These are phyloP conservation scores for Cronartium quercuum DNA, from an alignment of 1,284 basidiomycete genomes.

Conservation along the genomic window DNA sequence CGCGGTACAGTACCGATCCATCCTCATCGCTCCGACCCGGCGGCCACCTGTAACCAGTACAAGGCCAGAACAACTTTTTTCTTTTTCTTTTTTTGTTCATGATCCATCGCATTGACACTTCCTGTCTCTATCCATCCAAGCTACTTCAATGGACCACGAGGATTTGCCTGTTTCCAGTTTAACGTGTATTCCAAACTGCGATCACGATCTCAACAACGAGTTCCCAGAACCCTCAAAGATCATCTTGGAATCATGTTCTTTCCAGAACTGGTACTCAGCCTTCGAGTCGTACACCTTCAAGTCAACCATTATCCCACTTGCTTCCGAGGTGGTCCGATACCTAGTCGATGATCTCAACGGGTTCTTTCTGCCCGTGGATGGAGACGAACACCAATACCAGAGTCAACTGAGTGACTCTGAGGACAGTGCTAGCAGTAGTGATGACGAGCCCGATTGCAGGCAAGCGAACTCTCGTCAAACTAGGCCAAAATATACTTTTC, in stretches of 20 bases:
- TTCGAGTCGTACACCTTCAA: constrained; percentile 68
- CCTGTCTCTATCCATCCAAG: too few species aligned
- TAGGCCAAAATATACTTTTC: constrained; percentile 59
- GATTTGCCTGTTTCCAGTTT: too few species aligned
- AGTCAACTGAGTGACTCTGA: constrained; percentile 55
- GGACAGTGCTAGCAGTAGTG: constrained; percentile 59
- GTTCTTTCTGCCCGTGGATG: constrained; percentile 70
- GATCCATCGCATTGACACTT: too few species aligned
- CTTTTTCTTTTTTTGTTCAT: too few species aligned
- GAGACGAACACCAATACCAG: constrained; percentile 43
- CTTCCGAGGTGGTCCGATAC: constrained; percentile 63
- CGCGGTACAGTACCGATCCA: too few species aligned
- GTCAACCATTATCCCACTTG: constrained; percentile 69
- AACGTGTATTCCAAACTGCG: too few species aligned
- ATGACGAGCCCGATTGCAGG: constrained; percentile 48
- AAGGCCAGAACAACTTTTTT: too few species aligned
- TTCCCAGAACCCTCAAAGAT: constrained; percentile 57
- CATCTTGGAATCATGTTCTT: constrained; percentile 68
- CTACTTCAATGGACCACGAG: too few species aligned
- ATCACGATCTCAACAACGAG: too few species aligned
- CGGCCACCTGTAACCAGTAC: too few species aligned
- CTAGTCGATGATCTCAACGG: constrained; percentile 62
- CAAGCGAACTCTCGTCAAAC: constrained; percentile 40
- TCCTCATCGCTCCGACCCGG: too few species aligned
- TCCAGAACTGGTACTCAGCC: constrained; percentile 77